phyloP scores from a whole-genome alignment of 2,329 filamentous ascomycete species.

The Trichoderma atroviride region DNA sequence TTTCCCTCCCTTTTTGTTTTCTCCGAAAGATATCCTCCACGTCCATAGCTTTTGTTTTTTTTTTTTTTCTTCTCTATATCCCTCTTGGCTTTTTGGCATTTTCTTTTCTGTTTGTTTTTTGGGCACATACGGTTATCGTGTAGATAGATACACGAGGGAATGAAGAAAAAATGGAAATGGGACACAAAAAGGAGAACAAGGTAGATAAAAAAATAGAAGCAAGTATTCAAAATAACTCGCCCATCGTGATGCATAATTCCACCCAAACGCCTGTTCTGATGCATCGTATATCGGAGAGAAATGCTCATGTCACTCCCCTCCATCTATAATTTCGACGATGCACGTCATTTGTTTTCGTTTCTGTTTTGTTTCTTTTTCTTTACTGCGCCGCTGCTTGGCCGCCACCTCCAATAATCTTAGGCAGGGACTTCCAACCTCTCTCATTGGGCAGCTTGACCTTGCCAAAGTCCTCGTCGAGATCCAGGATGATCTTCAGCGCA shows the following conservation, averaged over 20 bases:
- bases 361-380: background rate
- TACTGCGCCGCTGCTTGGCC: slow-evolving; percentile 28
- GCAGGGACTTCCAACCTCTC: slow-evolving; percentile 57
- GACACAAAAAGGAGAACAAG: slow-evolving; percentile 8
- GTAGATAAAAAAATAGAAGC: slow-evolving; percentile 18
- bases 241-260: slow-evolving; percentile 20
- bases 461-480: slow-evolving; percentile 92
- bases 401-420: slow-evolving; percentile 51
- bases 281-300: slow-evolving; percentile 29
- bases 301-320: slow-evolving; percentile 3
- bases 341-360: background rate
- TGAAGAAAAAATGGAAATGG: background rate
- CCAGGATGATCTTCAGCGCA: slow-evolving; percentile 91
- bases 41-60: background rate
- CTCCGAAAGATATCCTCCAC: slow-evolving; percentile 4
- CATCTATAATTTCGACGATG: slow-evolving; percentile 6
- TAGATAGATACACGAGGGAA: slow-evolving; percentile 18
- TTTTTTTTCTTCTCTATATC: slow-evolving; percentile 3
- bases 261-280: slow-evolving; percentile 30
- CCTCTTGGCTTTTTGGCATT: background rate
- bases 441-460: slow-evolving; percentile 63
- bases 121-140: slow-evolving; percentile 11
- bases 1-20: background rate
- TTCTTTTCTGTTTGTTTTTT: background rate
- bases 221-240: slow-evolving; percentile 25